Conservation (phyloP, 495 filamentous ascomycete genomes). For the Penicillium psychrofluorescens region DNA sequence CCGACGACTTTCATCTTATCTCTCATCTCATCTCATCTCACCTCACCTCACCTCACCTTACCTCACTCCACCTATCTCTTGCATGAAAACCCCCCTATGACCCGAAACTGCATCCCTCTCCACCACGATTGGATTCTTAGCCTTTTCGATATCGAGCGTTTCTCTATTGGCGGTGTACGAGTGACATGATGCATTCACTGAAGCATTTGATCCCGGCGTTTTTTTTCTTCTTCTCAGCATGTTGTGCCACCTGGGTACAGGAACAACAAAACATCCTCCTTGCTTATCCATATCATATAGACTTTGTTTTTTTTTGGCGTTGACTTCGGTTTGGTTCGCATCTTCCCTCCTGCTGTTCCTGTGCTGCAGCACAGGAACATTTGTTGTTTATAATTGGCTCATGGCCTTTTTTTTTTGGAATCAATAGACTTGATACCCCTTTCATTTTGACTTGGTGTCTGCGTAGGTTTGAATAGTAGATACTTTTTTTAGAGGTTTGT, state of each 20-base stretch:
- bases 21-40: not conserved
- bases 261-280: too few relatives aligned
- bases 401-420: not conserved
- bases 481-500: too few relatives aligned
- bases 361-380: too few relatives aligned
- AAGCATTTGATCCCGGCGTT: constrained; percentile 27
- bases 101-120: constrained; percentile 6
- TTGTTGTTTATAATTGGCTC: too few relatives aligned
- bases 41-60: not conserved
- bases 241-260: too few relatives aligned
- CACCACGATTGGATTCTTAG: constrained; percentile 12
- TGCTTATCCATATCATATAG: too few relatives aligned
- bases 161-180: constrained; percentile 24
- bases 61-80: constrained; percentile 4
- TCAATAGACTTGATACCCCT: not conserved
- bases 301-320: too few relatives aligned
- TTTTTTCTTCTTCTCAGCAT: constrained; percentile 9
- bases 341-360: not conserved
- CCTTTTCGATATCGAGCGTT: constrained; percentile 14
- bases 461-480: too few relatives aligned
- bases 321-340: too few relatives aligned
- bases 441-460: not conserved
- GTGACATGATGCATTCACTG: constrained; percentile 19
- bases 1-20: not conserved
- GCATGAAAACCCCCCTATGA: constrained; percentile 3